These are phyloP conservation scores for Circinella minor DNA, from an alignment of 371 early-diverging fungal species.

Conservation along the genomic window DNA sequence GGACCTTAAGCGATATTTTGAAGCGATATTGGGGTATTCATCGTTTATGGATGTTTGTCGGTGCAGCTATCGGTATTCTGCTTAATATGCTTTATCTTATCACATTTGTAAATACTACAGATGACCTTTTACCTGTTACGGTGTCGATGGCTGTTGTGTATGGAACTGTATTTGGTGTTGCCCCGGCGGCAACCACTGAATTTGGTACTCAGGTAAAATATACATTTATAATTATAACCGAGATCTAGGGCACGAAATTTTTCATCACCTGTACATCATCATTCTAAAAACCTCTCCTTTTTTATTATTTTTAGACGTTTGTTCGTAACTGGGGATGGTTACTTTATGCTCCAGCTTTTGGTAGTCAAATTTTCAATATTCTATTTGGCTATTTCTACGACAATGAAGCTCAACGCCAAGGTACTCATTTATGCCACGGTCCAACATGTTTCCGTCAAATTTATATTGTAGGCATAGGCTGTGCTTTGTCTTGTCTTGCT, in stretches of 20 bases:
- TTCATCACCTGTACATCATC: background rate
- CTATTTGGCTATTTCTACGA: slow-evolving; percentile 49
- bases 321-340: slow-evolving; percentile 55
- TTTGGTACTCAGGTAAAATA: slow-evolving; percentile 42
- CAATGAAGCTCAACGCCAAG: slow-evolving; percentile 33
- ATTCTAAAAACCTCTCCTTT: background rate
- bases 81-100: slow-evolving; percentile 25
- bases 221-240: background rate
- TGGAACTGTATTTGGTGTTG: slow-evolving; percentile 46
- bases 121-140: slow-evolving; percentile 34
- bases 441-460: slow-evolving; percentile 33
- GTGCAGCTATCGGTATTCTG: slow-evolving; percentile 29
- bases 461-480: slow-evolving; percentile 32
- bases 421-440: slow-evolving; percentile 34
- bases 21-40: slow-evolving; percentile 39
- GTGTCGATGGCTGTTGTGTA: slow-evolving; percentile 40
- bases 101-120: slow-evolving; percentile 15
- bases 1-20: slow-evolving; percentile 47
- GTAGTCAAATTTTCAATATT: slow-evolving; percentile 47
- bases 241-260: background rate
- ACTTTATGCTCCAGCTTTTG: slow-evolving; percentile 50
- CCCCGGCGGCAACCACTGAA: slow-evolving; percentile 47
- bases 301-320: slow-evolving; percentile 33
- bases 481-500: slow-evolving; percentile 23
- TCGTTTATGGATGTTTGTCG: slow-evolving; percentile 47